These are phyloP conservation scores for Linnemannia exigua DNA, from an alignment of 192 early-diverging fungal species.

Conservation along the genomic window DNA sequence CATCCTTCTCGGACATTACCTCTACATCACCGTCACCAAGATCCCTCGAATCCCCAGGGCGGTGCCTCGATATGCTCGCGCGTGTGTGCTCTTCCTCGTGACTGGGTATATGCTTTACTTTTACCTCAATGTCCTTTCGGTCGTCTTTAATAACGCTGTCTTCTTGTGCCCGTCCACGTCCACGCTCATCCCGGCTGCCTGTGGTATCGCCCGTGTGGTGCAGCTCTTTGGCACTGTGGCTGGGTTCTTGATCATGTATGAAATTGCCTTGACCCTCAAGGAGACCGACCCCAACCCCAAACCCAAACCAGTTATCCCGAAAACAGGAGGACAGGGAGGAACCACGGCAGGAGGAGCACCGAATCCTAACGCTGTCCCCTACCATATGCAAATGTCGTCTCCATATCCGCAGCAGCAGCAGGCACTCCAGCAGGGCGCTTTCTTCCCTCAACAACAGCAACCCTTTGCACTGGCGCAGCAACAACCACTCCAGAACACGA, in stretches of 20 bases:
- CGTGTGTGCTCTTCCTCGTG: constrained; percentile 1
- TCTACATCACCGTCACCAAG: background rate
- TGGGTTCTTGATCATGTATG: constrained; percentile 12
- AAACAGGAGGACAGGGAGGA: background rate
- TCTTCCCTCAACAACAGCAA: constrained; percentile 21
- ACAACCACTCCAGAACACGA: background rate
- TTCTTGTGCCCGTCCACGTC: no score
- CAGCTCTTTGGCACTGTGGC: background rate
- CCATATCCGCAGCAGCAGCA: constrained; percentile 7
- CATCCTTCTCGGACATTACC: background rate
- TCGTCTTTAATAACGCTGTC: background rate
- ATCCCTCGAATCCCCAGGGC: background rate
- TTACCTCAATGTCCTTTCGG: background rate
- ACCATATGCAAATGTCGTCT: background rate
- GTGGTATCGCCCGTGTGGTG: background rate
- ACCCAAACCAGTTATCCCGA: background rate
- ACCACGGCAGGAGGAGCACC: background rate
- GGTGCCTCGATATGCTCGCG: background rate
- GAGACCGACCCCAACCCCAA: background rate
- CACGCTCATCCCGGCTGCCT: background rate
- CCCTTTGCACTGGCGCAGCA: background rate
- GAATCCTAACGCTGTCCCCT: background rate
- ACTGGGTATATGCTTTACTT: constrained; percentile 7
- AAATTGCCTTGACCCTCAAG: constrained; percentile 12
- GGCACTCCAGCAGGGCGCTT: background rate